Evolutionary conservation across 306 rosid species (phyloP).

Genomic region (Bauhinia variegata): DNA sequence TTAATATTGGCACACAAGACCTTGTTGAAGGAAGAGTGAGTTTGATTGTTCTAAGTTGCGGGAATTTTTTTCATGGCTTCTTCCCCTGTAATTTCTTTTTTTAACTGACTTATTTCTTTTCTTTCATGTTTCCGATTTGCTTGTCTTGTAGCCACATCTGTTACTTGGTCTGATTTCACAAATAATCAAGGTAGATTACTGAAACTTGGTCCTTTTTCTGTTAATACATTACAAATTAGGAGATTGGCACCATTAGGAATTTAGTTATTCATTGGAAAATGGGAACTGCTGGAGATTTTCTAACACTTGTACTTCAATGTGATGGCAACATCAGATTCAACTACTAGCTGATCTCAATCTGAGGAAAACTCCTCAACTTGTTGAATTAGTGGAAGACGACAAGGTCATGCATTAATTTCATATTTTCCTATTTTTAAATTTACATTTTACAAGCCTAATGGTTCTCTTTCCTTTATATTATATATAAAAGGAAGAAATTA

Average conservation of each 20-base stretch:
- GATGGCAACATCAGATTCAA: constrained; percentile 73
- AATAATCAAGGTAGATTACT: constrained; percentile 77
- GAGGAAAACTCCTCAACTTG: constrained; percentile 98
- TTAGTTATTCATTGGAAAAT: no score
- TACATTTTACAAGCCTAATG: constrained; percentile 16
- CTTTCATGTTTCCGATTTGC: constrained; percentile 21
- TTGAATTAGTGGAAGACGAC: constrained; percentile 96
- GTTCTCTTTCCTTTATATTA: constrained; percentile 22
- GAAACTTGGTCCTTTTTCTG: constrained; percentile 19
- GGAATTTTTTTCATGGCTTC: constrained; percentile 22
- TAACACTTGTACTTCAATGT: constrained; percentile 33
- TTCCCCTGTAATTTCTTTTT: constrained; percentile 16
- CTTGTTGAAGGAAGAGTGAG: constrained; percentile 90
- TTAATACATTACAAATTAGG: constrained; percentile 20
- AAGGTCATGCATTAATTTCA: constrained; percentile 51
- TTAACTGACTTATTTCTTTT: not conserved
- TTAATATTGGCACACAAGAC: constrained; percentile 97
- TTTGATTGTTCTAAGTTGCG: constrained; percentile 32
- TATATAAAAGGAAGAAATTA: not conserved
- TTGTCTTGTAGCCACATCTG: constrained; percentile 77
- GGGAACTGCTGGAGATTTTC: constrained; percentile 15
- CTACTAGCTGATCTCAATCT: constrained; percentile 91
- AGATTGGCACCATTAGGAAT: constrained; percentile 17
- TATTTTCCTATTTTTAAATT: constrained; percentile 1
- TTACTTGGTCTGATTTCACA: constrained; percentile 96